Percentiles rank a stretch among this genome's conserved stretches.
Evolutionary conservation across 441 rosid genomes (phyloP).

Genomic region (Gossypium davidsonii): DNA sequence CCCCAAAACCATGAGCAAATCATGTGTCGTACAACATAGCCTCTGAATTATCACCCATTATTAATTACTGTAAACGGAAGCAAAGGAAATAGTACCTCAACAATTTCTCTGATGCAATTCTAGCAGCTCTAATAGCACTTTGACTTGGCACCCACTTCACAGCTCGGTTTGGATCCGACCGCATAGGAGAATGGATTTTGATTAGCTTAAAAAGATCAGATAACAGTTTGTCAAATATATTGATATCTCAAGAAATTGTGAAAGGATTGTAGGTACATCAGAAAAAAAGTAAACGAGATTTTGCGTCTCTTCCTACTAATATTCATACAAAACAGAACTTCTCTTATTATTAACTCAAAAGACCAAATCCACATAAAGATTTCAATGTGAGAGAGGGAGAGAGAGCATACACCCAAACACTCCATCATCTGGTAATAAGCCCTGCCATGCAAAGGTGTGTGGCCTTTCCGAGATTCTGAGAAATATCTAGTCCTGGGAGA

Average conservation of each 20-base stretch:
- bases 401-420: slow-evolving; percentile 76
- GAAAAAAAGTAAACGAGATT: background rate
- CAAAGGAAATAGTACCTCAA: slow-evolving; percentile 41
- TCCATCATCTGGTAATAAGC: slow-evolving; percentile 99
- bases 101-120: slow-evolving; percentile 78
- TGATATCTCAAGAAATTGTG: background rate
- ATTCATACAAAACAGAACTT: background rate
- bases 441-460: slow-evolving; percentile 91
- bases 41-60: background rate
- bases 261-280: background rate
- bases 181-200: slow-evolving; percentile 92
- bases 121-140: slow-evolving; percentile 59
- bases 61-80: background rate
- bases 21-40: background rate
- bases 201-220: slow-evolving; percentile 50
- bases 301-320: background rate
- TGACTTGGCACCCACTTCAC: slow-evolving; percentile 70
- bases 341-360: background rate
- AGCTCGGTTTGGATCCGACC: slow-evolving; percentile 60
- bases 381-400: background rate
- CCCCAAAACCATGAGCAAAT: background rate
- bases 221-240: slow-evolving; percentile 7
- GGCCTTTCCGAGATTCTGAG: slow-evolving; percentile 93
- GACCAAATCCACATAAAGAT: background rate
- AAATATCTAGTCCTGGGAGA: slow-evolving; percentile 83